A percentile compares a stretch with the other conserved stretches of the same genome.
Evolutionary conservation across 106 monocot genomes (phyloP).

Genomic region (Agapanthus africanus): DNA sequence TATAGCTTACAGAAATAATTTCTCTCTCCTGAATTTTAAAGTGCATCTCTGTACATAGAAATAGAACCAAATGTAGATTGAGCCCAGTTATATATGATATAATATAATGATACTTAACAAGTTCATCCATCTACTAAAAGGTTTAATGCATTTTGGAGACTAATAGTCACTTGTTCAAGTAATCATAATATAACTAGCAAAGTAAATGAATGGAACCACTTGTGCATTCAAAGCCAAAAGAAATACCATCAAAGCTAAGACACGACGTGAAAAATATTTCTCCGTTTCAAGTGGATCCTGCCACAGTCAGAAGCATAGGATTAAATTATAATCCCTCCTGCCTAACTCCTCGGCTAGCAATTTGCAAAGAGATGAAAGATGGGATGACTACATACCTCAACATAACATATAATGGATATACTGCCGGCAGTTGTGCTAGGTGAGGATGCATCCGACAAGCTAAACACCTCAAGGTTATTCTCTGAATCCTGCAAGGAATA

Average conservation of each 20-base stretch:
- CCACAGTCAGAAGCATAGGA: conserved; percentile 7
- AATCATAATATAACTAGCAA: background rate
- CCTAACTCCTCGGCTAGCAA: background rate
- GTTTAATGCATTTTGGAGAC: background rate
- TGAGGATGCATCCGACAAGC: conserved; percentile 61
- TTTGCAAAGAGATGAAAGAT: conserved; percentile 1
- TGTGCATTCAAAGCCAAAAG: conserved; percentile 1
- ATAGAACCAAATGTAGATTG: background rate
- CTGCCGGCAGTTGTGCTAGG: conserved; percentile 46
- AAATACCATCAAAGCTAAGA: conserved; percentile 75
- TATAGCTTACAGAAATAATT: background rate
- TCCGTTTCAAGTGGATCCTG: conserved; percentile 97
- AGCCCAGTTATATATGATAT: background rate
- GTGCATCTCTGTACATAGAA: background rate
- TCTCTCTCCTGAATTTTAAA: background rate
- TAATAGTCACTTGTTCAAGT: background rate
- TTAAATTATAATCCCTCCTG: background rate
- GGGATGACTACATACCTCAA: conserved; percentile 56
- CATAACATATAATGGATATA: conserved; percentile 50
- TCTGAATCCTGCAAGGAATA: conserved; percentile 8
- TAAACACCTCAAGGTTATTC: conserved; percentile 23
- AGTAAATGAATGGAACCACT: background rate
- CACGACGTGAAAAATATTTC: conserved; percentile 69
- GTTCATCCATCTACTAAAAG: background rate
- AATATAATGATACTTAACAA: background rate